Percentiles rank a stretch among this genome's conserved stretches.
Evolutionary conservation across 23 red algal genomes (phyloP).

Genomic region (Chondrus crispus): DNA sequence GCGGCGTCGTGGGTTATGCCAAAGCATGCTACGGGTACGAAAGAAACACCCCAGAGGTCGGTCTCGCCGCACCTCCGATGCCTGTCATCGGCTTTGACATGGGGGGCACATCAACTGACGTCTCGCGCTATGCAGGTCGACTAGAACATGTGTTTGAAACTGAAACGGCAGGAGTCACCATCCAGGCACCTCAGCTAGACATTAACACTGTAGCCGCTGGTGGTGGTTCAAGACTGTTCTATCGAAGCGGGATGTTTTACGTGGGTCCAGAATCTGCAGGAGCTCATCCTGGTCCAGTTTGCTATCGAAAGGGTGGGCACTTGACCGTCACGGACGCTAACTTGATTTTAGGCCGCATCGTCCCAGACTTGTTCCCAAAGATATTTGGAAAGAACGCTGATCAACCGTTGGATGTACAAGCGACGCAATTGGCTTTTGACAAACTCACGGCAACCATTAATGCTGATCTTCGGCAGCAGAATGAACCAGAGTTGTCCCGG

Average conservation of each 20-base stretch:
- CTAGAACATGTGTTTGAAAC: conserved; percentile 96
- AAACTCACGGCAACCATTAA: conserved; percentile 57
- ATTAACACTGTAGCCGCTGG: conserved; percentile 98
- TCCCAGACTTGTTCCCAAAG: conserved; percentile 78
- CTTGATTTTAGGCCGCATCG: conserved; percentile 86
- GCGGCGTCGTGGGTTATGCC: conserved; percentile 91
- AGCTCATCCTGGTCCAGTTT: conserved; percentile 93
- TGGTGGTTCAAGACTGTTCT: conserved; percentile 87
- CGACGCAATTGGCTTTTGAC: conserved; percentile 68
- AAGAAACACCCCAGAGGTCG: background rate
- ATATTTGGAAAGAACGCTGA: conserved; percentile 91
- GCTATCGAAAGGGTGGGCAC: conserved; percentile 84
- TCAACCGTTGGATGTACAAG: conserved; percentile 81
- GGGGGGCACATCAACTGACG: conserved; percentile 98
- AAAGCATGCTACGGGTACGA: conserved; percentile 42
- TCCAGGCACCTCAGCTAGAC: conserved; percentile 97
- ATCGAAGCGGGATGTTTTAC: conserved; percentile 74
- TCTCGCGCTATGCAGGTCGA: conserved; percentile 87
- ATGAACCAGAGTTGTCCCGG: conserved; percentile 27
- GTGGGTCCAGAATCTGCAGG: conserved; percentile 96
- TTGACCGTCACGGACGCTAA: conserved; percentile 98
- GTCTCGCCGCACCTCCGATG: background rate
- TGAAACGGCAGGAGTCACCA: conserved; percentile 84
- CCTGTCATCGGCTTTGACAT: conserved; percentile 98
- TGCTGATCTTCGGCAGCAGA: conserved; percentile 15